Evolutionary conservation across 2,329 filamentous ascomycete species (phyloP).

Genomic region (Diaporthe amygdali): DNA sequence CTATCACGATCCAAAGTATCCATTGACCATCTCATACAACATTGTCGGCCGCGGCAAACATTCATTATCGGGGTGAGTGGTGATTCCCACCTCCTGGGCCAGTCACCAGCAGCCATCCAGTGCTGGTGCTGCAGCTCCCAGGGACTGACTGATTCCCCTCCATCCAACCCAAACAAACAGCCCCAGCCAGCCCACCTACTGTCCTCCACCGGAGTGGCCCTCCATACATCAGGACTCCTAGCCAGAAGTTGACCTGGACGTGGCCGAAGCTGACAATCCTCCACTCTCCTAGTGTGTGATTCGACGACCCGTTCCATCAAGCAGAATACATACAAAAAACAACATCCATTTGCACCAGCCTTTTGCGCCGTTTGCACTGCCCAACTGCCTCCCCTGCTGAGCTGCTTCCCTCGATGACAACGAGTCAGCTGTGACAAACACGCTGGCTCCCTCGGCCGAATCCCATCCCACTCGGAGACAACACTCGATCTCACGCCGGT

Average conservation of each 20-base stretch:
- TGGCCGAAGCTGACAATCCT: background rate
- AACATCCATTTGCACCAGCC: slow-evolving; percentile 5
- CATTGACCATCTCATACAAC: slow-evolving; percentile 27
- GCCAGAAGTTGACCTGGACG: background rate
- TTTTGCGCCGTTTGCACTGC: slow-evolving; percentile 5
- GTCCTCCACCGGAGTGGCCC: background rate
- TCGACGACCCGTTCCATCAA: slow-evolving; percentile 5
- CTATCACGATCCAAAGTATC: slow-evolving; percentile 27
- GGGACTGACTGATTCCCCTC: slow-evolving; percentile 10
- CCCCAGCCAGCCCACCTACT: background rate
- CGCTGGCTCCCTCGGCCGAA: slow-evolving; percentile 15
- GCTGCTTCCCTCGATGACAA: slow-evolving; percentile 24
- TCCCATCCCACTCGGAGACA: background rate
- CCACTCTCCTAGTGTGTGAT: slow-evolving; percentile 8
- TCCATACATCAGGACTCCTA: background rate
- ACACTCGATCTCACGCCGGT: background rate
- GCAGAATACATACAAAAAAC: slow-evolving; percentile 13
- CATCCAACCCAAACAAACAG: slow-evolving; percentile 14
- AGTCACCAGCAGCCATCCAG: background rate
- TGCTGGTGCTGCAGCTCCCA: background rate
- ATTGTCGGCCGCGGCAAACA: slow-evolving; percentile 21
- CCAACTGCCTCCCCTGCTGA: slow-evolving; percentile 2
- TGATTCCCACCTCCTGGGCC: background rate
- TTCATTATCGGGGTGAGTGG: slow-evolving; percentile 27
- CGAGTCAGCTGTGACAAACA: slow-evolving; percentile 21